phyloP scores from a whole-genome alignment of 371 early-diverging fungal genomes.

The Mucor saturninus region DNA sequence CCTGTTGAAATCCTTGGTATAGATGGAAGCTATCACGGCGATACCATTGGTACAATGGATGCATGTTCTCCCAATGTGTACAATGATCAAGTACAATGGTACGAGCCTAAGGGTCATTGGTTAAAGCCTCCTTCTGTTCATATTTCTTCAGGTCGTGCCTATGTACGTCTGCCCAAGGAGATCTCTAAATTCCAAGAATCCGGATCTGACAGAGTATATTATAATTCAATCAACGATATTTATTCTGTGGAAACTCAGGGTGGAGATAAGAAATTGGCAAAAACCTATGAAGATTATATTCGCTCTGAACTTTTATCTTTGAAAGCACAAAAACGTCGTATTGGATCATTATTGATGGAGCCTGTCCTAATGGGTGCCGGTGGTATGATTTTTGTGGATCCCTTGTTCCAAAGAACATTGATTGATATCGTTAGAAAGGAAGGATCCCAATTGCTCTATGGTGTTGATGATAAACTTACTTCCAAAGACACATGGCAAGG shows the following conservation, averaged over 20 bases:
- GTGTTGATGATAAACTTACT: conserved; percentile 14
- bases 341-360: conserved; percentile 81
- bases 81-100: conserved; percentile 82
- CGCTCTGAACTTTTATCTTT: conserved; percentile 46
- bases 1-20: conserved; percentile 70
- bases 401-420: conserved; percentile 75
- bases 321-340: conserved; percentile 53
- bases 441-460: conserved; percentile 45
- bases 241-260: conserved; percentile 39
- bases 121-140: conserved; percentile 74
- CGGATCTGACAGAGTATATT: conserved; percentile 20
- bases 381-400: conserved; percentile 87
- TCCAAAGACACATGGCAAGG: conserved; percentile 53
- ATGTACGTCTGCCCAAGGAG: conserved; percentile 47
- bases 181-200: conserved; percentile 18
- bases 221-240: conserved; percentile 39
- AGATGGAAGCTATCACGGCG: conserved; percentile 85
- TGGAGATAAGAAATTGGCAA: conserved; percentile 31
- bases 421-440: conserved; percentile 63
- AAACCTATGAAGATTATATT: conserved; percentile 58
- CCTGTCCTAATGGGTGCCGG: conserved; percentile 85
- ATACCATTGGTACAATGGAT: conserved; percentile 87
- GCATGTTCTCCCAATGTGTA: conserved; percentile 78
- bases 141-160: conserved; percentile 62
- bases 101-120: conserved; percentile 78